Percentiles rank a stretch among this genome's conserved stretches.
phyloP scores from a whole-genome alignment of 179 eudicot genomes.

The Silene coronaria region DNA sequence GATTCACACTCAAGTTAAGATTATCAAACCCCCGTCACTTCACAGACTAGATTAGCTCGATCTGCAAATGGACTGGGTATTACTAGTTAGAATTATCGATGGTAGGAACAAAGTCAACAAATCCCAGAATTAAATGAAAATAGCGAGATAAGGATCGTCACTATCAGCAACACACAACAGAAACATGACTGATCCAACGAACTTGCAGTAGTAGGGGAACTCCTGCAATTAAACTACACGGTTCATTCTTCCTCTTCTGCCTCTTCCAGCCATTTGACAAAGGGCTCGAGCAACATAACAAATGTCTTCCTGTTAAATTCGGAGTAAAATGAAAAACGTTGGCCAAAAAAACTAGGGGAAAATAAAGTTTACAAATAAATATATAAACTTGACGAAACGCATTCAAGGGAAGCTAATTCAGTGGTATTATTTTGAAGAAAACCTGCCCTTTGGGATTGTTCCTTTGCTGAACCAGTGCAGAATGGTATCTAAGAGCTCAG shows the following conservation, averaged over 20 bases:
- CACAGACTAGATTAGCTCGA: too few species aligned
- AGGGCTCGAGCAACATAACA: slow-evolving; percentile 88
- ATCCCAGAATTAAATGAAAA: too few species aligned
- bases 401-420: not conserved
- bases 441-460: slow-evolving; percentile 87
- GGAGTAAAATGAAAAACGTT: not conserved
- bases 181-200: too few species aligned
- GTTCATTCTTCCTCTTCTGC: slow-evolving; percentile 88
- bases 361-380: too few species aligned
- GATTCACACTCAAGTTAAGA: too few species aligned
- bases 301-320: slow-evolving; percentile 61
- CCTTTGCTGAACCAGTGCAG: slow-evolving; percentile 95
- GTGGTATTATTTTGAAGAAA: slow-evolving; percentile 1
- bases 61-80: too few species aligned
- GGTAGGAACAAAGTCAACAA: too few species aligned
- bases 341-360: not conserved
- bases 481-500: slow-evolving; percentile 65
- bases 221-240: not conserved
- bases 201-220: slow-evolving; percentile 8
- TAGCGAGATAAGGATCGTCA: too few species aligned
- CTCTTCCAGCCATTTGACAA: slow-evolving; percentile 97
- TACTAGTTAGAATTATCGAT: too few species aligned
- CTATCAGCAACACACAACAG: too few species aligned
- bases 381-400: too few species aligned
- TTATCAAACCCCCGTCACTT: too few species aligned